Base-by-base conservation (phyloP, 2,329 filamentous ascomycete species). In the Chrysosporium queenslandicum region DNA sequence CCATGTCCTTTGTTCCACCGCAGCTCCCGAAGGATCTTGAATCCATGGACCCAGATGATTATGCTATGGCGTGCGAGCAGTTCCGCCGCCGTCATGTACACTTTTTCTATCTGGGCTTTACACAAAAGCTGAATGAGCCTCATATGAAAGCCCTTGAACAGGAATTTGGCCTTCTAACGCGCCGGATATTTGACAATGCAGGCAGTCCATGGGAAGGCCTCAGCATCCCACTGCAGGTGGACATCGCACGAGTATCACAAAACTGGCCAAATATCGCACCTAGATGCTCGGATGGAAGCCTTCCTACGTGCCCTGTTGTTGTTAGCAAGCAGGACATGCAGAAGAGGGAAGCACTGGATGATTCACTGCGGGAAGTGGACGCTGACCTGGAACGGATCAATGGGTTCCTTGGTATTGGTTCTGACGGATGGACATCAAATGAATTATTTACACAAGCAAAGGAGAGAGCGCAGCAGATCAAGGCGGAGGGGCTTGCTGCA, bases 1-100 rank as follows among this genome's bases (percentile, higher is more conserved):
- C 55, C 63, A 21, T 54, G 58, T 53, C 53, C 50, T 1, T 59
- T 58, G 5, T 55, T 53, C 23, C 59, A 62, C 48, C 32, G 53
- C 56, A 25, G 60, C 56, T 40, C 47, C 32, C 39, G 55, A n/a
- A 48, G 9, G 27, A 54, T 56, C 65, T 59, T 25, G 52, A 58
- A n/a, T 16, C 40, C 2, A 16, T 58, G 39, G 49, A 54, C 21
- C 14, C 45, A 1, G 49, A 56, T 16, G 56, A 58, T 21, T 41
- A 58, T 58, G 62, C 51, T 52, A 52, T 25, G 46, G 55, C 61
- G 20, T 6, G 9, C 1, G 37, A 63, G 16, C 49, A 39, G 2
- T 50, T 42, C 14, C 57, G 54, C 14, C 55, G 52, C 50, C 54
- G 55, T 23, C 49, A 59, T 6, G n/a, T 58, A 2, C 58, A 63